These are phyloP conservation scores for Colletotrichum tofieldiae DNA, from an alignment of 2,329 filamentous ascomycete species.

Conservation along the genomic window DNA sequence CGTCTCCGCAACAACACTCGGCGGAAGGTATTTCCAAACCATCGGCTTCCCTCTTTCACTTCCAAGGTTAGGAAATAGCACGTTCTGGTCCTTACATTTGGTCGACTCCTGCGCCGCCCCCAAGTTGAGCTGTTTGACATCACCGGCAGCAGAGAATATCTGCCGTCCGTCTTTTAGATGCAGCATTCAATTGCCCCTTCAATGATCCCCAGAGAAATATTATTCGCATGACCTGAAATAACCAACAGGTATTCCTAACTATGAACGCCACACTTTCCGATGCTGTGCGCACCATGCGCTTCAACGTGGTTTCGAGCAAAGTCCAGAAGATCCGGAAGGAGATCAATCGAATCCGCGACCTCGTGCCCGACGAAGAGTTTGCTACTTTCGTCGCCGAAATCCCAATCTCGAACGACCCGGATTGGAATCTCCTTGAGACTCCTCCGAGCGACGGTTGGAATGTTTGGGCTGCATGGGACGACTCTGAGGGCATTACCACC, in stretches of 20 bases:
- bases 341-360: slow-evolving; percentile 42
- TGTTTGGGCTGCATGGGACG: neutral
- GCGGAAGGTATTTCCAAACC: neutral
- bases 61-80: neutral
- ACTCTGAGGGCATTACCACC: neutral
- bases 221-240: fast-evolving
- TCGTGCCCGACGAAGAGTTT: slow-evolving; percentile 48
- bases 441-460: too few relatives aligned
- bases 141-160: too few relatives aligned
- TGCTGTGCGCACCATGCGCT: neutral
- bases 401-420: neutral
- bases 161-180: neutral
- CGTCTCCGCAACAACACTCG: neutral
- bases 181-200: neutral
- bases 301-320: neutral
- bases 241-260: neutral
- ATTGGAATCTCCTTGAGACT: slow-evolving; percentile 9
- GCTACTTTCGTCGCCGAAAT: neutral
- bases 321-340: too few relatives aligned
- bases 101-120: too few relatives aligned
- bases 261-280: neutral
- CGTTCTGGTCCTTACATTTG: too few relatives aligned
- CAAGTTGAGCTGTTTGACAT: neutral
- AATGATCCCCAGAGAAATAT: too few relatives aligned
- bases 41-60: too few relatives aligned